phyloP scores from a whole-genome alignment of 495 filamentous ascomycete species.

The Aspergillus biplanus region DNA sequence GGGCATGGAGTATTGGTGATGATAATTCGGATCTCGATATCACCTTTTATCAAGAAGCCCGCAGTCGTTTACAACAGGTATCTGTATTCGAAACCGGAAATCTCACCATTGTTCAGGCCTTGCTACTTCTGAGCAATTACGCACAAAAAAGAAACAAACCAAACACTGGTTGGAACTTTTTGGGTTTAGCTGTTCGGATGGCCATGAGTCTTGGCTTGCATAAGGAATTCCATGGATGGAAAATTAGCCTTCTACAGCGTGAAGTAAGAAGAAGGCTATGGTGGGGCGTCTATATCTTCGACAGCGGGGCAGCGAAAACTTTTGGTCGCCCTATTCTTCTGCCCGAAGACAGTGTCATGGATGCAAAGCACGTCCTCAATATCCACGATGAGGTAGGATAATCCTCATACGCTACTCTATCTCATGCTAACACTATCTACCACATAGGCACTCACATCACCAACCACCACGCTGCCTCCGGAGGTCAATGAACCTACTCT shows the following conservation, averaged over 20 bases:
- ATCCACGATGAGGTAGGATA: slow-evolving; percentile 48
- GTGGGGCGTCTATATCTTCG: slow-evolving; percentile 55
- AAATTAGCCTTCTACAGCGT: slow-evolving; percentile 53
- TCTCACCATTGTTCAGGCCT: slow-evolving; percentile 53
- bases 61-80: slow-evolving; percentile 47
- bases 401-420: neutral
- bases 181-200: slow-evolving; percentile 55
- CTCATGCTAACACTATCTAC: neutral
- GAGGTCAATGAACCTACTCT: slow-evolving; percentile 50
- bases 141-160: slow-evolving; percentile 60
- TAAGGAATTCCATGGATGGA: slow-evolving; percentile 59
- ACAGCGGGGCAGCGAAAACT: slow-evolving; percentile 52
- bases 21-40: slow-evolving; percentile 53
- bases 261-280: slow-evolving; percentile 50
- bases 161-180: slow-evolving; percentile 60
- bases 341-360: slow-evolving; percentile 53
- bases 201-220: slow-evolving; percentile 58
- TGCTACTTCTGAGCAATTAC: slow-evolving; percentile 57
- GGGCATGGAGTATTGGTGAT: slow-evolving; percentile 55
- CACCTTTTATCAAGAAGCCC: slow-evolving; percentile 52
- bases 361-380: slow-evolving; percentile 51
- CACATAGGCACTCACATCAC: slow-evolving; percentile 41
- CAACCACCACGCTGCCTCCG: slow-evolving; percentile 44
- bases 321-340: slow-evolving; percentile 53
- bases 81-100: slow-evolving; percentile 57